phyloP scores from a whole-genome alignment of 441 rosid genomes.

The Pelargonium exstipulatum region DNA sequence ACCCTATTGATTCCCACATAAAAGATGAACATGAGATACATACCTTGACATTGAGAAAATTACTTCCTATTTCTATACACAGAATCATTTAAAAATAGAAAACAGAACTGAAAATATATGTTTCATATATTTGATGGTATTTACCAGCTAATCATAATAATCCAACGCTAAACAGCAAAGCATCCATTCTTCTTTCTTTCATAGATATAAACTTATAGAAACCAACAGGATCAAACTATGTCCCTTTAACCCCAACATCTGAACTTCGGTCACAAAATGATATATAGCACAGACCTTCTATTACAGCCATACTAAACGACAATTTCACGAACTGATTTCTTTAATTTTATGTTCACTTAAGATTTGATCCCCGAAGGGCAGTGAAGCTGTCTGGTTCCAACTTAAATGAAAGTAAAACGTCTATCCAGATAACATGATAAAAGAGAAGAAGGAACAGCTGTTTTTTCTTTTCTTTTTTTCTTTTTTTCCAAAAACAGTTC shows the following conservation, averaged over 20 bases:
- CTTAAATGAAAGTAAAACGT: not conserved
- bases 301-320: not conserved
- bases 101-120: not conserved
- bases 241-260: not conserved
- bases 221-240: not conserved
- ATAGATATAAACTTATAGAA: not conserved
- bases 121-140: not conserved
- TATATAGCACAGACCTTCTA: not conserved
- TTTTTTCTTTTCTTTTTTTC: not conserved
- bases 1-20: constrained; percentile 33
- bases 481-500: not conserved
- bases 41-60: not conserved
- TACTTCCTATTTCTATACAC: not conserved
- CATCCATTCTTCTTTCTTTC: not conserved
- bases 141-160: not conserved
- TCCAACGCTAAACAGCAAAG: not conserved
- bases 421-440: not conserved
- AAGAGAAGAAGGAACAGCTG: not conserved
- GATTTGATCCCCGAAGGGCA: not conserved
- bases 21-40: constrained; percentile 1
- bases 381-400: not conserved
- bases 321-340: not conserved
- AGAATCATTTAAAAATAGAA: not conserved
- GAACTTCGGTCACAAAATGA: not conserved
- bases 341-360: not conserved